Percentiles rank a stretch among this genome's conserved stretches.
Conservation (phyloP, 2,329 filamentous ascomycete species). For the Alternaria novae-zelandiae region DNA sequence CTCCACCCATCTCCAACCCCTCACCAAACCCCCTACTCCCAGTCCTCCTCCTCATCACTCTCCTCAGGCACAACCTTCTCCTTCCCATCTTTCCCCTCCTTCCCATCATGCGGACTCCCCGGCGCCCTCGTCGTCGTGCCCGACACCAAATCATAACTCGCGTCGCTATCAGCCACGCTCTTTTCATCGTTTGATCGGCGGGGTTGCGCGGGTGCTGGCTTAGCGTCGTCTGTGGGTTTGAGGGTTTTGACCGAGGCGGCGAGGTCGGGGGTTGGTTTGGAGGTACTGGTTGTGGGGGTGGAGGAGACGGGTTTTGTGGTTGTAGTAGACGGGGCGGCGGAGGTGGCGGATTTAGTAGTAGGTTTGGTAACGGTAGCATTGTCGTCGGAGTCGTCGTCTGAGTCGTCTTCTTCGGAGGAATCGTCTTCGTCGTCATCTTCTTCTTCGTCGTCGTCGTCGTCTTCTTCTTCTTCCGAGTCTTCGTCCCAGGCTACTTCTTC, state of each 20-base stretch:
- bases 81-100: conserved; percentile 61
- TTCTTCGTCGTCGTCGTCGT: conserved; percentile 35
- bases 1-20: no score
- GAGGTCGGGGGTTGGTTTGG: conserved; percentile 20
- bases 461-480: conserved; percentile 66
- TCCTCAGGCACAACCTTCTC: conserved; percentile 58
- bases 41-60: conserved; percentile 73
- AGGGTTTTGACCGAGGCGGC: conserved; percentile 48
- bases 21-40: no score
- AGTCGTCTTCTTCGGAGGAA: conserved; percentile 18
- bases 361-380: conserved; percentile 8
- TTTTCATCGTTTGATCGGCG: conserved; percentile 75
- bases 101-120: conserved; percentile 64
- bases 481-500: conserved; percentile 75
- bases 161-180: conserved; percentile 90
- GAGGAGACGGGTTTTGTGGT: conserved; percentile 10
- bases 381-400: conserved; percentile 14
- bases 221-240: conserved; percentile 39
- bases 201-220: conserved; percentile 64
- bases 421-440: conserved; percentile 28
- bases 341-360: conserved; percentile 30
- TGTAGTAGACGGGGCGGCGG: neutral
- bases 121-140: conserved; percentile 80
- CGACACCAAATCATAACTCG: conserved; percentile 89
- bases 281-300: neutral